Conservation (phyloP, 306 rosid genomes). For the Phaseolus lunatus region DNA sequence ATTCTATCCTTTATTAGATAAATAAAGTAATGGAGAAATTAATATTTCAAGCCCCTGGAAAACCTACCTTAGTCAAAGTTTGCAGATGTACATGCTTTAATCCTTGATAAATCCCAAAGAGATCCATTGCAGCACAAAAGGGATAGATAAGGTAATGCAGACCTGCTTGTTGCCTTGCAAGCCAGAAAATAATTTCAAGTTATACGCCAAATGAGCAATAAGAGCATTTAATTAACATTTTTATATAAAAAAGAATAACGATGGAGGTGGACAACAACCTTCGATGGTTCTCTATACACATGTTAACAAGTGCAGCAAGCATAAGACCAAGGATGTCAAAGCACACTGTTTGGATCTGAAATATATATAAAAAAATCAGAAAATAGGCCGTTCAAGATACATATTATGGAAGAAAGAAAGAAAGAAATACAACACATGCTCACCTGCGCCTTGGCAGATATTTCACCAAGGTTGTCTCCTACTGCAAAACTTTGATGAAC, state of each 20-base stretch:
- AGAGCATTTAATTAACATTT: background rate
- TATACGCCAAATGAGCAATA: conserved; percentile 10
- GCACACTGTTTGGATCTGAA: conserved; percentile 97
- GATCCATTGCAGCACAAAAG: conserved; percentile 80
- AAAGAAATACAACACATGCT: background rate
- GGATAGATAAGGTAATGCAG: conserved; percentile 75
- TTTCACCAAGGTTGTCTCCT: conserved; percentile 90
- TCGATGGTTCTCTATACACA: conserved; percentile 61
- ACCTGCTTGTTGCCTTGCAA: conserved; percentile 67
- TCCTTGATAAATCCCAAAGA: conserved; percentile 86
- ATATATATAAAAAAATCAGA: conserved; percentile 29
- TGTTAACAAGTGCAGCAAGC: conserved; percentile 77
- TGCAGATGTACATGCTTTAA: conserved; percentile 83
- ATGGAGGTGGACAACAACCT: conserved; percentile 59
- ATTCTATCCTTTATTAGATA: too few relatives aligned
- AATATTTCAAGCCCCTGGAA: conserved; percentile 38
- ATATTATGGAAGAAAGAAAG: background rate
- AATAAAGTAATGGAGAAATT: conserved; percentile 2
- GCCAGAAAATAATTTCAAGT: conserved; percentile 45
- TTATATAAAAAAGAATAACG: background rate
- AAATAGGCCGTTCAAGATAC: conserved; percentile 3
- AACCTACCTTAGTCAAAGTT: conserved; percentile 85
- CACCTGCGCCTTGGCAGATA: conserved; percentile 97
- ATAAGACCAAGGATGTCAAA: conserved; percentile 90
- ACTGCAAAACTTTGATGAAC: conserved; percentile 93